Conservation (phyloP, 2,329 filamentous ascomycete genomes). For the Exophiala sp. region DNA sequence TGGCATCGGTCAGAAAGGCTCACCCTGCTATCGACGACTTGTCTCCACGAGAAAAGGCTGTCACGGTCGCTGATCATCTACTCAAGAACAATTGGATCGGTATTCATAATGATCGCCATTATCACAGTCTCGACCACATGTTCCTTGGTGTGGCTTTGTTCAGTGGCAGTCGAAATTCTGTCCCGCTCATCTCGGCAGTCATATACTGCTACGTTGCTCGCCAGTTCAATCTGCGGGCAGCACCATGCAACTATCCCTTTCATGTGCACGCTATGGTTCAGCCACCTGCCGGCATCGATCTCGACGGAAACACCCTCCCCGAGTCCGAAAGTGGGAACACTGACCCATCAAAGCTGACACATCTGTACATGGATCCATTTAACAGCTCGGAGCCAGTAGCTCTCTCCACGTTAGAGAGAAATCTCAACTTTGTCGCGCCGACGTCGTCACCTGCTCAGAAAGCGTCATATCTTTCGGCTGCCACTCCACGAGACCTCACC, state of each 20-base stretch:
- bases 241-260: conserved; percentile 75
- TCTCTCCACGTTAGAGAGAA: conserved; percentile 54
- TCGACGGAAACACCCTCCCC: conserved; percentile 50
- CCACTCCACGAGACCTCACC: conserved; percentile 64
- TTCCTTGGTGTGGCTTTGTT: conserved; percentile 79
- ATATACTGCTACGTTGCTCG: conserved; percentile 81
- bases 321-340: conserved; percentile 23
- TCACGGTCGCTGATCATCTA: conserved; percentile 67
- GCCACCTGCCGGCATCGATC: conserved; percentile 54
- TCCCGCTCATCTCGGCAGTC: conserved; percentile 80
- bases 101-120: conserved; percentile 63
- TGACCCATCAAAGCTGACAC: conserved; percentile 18
- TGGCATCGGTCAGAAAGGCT: conserved; percentile 52
- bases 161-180: conserved; percentile 68
- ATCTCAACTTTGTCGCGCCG: conserved; percentile 53
- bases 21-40: conserved; percentile 54
- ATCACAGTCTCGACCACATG: conserved; percentile 79
- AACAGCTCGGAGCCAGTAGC: conserved; percentile 65
- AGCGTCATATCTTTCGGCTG: conserved; percentile 59
- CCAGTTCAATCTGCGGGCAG: conserved; percentile 70
- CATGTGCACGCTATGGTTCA: conserved; percentile 80
- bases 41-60: conserved; percentile 64
- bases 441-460: conserved; percentile 31
- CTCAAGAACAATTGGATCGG: conserved; percentile 66
- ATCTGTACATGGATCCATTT: conserved; percentile 79